These are phyloP conservation scores for Fusarium sp. DNA, from an alignment of 2,329 filamentous ascomycete species.

Conservation along the genomic window DNA sequence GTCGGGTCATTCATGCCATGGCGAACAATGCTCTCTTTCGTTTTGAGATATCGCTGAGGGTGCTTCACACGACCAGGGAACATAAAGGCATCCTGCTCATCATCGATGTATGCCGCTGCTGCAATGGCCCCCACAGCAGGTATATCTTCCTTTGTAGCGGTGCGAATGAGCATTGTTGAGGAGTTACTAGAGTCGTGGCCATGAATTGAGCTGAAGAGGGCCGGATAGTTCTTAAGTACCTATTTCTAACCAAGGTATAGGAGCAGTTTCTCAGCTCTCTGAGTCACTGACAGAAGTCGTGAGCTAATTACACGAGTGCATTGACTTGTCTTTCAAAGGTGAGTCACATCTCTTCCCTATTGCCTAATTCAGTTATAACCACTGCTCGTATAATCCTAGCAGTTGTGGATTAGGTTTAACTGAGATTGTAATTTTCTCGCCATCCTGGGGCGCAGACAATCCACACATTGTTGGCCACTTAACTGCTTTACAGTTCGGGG, in stretches of 20 bases:
- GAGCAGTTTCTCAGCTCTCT: not conserved
- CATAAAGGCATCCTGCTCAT: not conserved
- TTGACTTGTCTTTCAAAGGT: too few species aligned
- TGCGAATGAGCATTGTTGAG: not conserved
- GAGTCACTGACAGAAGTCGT: not conserved
- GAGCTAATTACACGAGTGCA: too few species aligned
- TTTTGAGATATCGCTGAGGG: not conserved
- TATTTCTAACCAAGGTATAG: not conserved
- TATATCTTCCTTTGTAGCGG: not conserved
- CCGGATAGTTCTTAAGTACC: not conserved
- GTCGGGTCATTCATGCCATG: not conserved
- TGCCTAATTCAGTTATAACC: too few species aligned
- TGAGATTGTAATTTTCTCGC: too few species aligned
- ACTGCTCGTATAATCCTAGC: too few species aligned
- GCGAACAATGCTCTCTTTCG: not conserved
- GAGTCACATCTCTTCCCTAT: too few species aligned
- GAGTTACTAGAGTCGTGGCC: not conserved
- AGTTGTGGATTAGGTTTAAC: too few species aligned
- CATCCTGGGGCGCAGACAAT: too few species aligned
- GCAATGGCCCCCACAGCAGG: not conserved
- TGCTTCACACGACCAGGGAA: not conserved
- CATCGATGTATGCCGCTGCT: not conserved
- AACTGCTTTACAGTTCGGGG: slow-evolving; percentile 56
- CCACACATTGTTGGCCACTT: slow-evolving; percentile 75
- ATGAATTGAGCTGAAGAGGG: not conserved